Base-by-base conservation (phyloP, 179 eudicot genomes). In the Drosera spatulata region DNA sequence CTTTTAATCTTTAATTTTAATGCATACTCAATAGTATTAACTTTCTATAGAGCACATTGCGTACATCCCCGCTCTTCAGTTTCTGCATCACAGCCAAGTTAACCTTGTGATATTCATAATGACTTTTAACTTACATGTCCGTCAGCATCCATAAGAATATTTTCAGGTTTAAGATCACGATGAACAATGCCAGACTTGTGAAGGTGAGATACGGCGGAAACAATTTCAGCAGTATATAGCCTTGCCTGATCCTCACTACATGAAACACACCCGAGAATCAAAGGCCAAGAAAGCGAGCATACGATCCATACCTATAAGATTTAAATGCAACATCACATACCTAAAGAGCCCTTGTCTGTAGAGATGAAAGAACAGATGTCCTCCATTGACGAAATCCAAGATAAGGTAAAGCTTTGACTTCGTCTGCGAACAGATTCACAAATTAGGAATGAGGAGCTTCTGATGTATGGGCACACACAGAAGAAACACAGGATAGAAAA, bases 121-220 rank as follows among this genome's bases (percentile, higher is more conserved):
- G 13, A 4, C 13, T 59, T 40, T 47, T 8, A 60, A 59, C 72
- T 77, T 83, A 91, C 98, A 77, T 88, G 96, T 39, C 98, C 98
- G 64, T 91, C 95, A 5, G 85, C 76, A 45, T 78, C 89, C 95
- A 88, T 80, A 67, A 91, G 98, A 75, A 88, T 84, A 69, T 91
- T 91, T 74, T 91, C 98, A 64, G 96, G 98, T 74, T 91, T 91
- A 57, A 91, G 91, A 77, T 91, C 98, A 40, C 96, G 91, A 79
- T 91, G 96, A 81, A 91, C 94, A 45, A 91, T 85, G 72, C 98
- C 96, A 9, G 76, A 79, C 69, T 79, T 59, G 87, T 91, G 96
- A 71, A 91, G 96, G 74, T 91, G 95, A 58, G 96, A 76, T 69
- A 91, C 96, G 70, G 96, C 98, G 66, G 89, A 82, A 60, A 91